A percentile compares a stretch with the other conserved stretches of the same genome.
These are phyloP conservation scores for Neurospora intermedia DNA, from an alignment of 495 filamentous ascomycete species.

Conservation along the genomic window DNA sequence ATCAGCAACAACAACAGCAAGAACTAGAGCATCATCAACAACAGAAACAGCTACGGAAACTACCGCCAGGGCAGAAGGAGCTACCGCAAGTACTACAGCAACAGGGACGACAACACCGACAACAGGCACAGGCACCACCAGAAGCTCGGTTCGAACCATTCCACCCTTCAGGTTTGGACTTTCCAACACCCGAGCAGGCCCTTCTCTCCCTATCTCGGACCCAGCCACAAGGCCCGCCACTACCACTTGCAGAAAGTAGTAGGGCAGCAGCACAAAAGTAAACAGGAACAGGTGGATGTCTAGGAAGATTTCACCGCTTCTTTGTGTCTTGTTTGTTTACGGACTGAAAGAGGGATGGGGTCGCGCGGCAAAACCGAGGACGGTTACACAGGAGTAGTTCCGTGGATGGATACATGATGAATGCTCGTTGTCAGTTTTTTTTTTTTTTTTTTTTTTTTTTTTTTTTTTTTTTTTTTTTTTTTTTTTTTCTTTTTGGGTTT, in stretches of 20 bases:
- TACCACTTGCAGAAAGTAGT: not conserved
- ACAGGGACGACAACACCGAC: not conserved
- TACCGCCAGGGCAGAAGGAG: not conserved
- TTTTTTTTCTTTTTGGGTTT: not conserved
- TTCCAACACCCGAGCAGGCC: not conserved
- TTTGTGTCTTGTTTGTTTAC: not conserved
- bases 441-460: not conserved
- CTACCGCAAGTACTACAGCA: not conserved
- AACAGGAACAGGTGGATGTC: not conserved
- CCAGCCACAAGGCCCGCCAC: not conserved
- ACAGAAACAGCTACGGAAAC: not conserved
- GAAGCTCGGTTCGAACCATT: not conserved
- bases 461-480: not conserved
- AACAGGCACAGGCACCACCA: not conserved
- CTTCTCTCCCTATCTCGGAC: not conserved
- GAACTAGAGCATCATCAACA: not conserved
- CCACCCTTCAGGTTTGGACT: not conserved
- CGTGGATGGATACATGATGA: not conserved
- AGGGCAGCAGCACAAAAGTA: not conserved
- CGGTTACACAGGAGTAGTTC: not conserved
- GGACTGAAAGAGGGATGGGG: not conserved
- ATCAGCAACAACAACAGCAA: not conserved
- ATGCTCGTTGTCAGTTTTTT: not conserved
- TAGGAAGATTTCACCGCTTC: not conserved
- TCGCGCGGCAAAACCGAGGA: not conserved